These are phyloP conservation scores for Porpolomopsis calyptriformis DNA, from an alignment of 768 basidiomycete species.

Conservation along the genomic window DNA sequence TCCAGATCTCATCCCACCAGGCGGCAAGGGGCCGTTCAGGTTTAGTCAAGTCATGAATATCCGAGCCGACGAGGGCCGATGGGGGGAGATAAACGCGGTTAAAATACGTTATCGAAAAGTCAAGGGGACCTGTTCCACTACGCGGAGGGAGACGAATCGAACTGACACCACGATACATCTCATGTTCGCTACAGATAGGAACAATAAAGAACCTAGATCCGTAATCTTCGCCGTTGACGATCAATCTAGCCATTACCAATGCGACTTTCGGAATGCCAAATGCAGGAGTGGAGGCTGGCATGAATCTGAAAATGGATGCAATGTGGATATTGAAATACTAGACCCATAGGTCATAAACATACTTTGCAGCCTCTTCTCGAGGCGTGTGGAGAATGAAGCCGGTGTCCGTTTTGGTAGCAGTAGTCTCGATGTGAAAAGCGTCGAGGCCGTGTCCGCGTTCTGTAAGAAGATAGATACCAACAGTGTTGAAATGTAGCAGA, in stretches of 20 bases:
- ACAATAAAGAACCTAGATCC: conserved; percentile 47
- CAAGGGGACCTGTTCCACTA: conserved; percentile 42
- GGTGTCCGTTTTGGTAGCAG: conserved; percentile 37
- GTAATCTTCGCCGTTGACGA: conserved; percentile 39
- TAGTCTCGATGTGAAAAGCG: conserved; percentile 51
- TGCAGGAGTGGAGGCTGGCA: conserved; percentile 46
- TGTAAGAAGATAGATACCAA: conserved; percentile 42
- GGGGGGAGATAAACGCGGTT: conserved; percentile 39
- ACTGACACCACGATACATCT: conserved; percentile 44
- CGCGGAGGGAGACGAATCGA: conserved; percentile 42
- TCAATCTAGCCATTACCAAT: conserved; percentile 45
- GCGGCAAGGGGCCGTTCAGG: conserved; percentile 34
- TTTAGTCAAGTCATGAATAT: conserved; percentile 20
- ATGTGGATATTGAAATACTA: background rate
- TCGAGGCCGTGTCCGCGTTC: conserved; percentile 55
- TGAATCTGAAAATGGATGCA: conserved; percentile 31
- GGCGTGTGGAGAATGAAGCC: conserved; percentile 49
- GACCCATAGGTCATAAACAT: conserved; percentile 12
- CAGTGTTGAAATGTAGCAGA: conserved; percentile 42
- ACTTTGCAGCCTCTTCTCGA: conserved; percentile 50
- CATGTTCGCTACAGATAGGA: conserved; percentile 39
- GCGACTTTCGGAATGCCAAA: conserved; percentile 47
- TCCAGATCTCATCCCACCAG: conserved; percentile 48
- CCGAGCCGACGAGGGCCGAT: conserved; percentile 34
- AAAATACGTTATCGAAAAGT: conserved; percentile 48